Conservation (phyloP, 2,329 filamentous ascomycete genomes). For the Cordyceps javanica region DNA sequence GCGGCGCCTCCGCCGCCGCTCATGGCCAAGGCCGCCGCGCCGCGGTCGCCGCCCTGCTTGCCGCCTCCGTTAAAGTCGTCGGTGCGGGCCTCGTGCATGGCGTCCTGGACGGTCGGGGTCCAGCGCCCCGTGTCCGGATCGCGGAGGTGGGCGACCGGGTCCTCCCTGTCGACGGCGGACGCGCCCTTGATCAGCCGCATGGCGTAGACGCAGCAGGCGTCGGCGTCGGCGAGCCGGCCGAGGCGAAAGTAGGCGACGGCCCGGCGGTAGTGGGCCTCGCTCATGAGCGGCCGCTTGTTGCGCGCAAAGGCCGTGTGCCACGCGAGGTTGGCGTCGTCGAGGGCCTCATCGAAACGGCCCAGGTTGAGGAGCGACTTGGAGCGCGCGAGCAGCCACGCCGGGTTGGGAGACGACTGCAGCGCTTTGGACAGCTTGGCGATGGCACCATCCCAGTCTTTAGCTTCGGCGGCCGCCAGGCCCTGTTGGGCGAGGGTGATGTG, state of each 20-base stretch:
- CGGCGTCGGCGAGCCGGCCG: conserved; percentile 67
- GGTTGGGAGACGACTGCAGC: conserved; percentile 59
- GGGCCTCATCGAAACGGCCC: conserved; percentile 54
- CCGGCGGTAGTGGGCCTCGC: conserved; percentile 75
- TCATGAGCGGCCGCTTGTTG: conserved; percentile 67
- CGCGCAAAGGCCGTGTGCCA: conserved; percentile 58
- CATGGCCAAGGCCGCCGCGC: conserved; percentile 2
- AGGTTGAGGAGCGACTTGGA: conserved; percentile 70
- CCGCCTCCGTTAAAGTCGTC: conserved; percentile 23
- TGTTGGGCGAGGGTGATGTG: conserved; percentile 43
- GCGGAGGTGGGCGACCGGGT: conserved; percentile 20
- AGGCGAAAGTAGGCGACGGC: conserved; percentile 67
- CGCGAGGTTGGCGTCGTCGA: conserved; percentile 64
- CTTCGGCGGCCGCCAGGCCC: conserved; percentile 60
- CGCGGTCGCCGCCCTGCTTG: background rate
- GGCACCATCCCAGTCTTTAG: conserved; percentile 59
- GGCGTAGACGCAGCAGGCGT: conserved; percentile 60
- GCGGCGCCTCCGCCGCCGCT: background rate
- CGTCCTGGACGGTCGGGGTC: conserved; percentile 29
- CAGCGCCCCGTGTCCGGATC: conserved; percentile 44
- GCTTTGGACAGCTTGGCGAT: conserved; percentile 63
- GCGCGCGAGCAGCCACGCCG: conserved; percentile 74
- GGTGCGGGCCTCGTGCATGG: conserved; percentile 22
- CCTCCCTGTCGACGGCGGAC: conserved; percentile 26
- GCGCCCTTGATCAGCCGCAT: conserved; percentile 32